Evolutionary conservation across 2,329 filamentous ascomycete genomes (phyloP).

Genomic region (Neonectria neomacrospora): DNA sequence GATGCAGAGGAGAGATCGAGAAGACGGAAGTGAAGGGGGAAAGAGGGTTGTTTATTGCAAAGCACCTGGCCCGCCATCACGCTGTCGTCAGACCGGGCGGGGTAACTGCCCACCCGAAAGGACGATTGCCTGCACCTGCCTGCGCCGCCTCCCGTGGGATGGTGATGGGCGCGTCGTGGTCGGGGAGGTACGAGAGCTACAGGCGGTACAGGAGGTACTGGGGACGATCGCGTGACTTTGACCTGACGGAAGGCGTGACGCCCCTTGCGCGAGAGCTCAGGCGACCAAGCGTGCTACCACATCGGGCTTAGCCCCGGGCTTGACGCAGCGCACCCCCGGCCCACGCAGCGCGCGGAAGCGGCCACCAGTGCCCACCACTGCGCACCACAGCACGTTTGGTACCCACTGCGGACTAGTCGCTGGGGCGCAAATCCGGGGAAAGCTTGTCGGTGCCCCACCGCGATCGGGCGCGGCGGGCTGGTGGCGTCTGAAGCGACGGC

Average conservation of each 20-base stretch:
- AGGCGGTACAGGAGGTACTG: slow-evolving; percentile 22
- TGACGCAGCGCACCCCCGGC: slow-evolving; percentile 15
- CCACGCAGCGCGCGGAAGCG: slow-evolving; percentile 21
- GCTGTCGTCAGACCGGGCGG: slow-evolving; percentile 58
- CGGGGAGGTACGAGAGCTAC: slow-evolving; percentile 17
- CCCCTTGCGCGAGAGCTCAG: slow-evolving; percentile 43
- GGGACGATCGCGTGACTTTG: slow-evolving; percentile 48
- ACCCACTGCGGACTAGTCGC: slow-evolving; percentile 34
- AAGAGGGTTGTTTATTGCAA: slow-evolving; percentile 48
- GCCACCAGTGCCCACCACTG: neutral
- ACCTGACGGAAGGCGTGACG: slow-evolving; percentile 46
- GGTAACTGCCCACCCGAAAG: slow-evolving; percentile 50
- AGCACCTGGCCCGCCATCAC: slow-evolving; percentile 38
- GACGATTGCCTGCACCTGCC: slow-evolving; percentile 29
- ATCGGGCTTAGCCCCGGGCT: slow-evolving; percentile 39
- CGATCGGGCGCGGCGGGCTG: slow-evolving; percentile 34
- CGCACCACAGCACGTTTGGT: slow-evolving; percentile 36
- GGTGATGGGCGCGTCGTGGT: slow-evolving; percentile 22
- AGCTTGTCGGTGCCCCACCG: slow-evolving; percentile 47
- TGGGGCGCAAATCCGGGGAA: slow-evolving; percentile 49
- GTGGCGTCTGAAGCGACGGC: slow-evolving; percentile 37
- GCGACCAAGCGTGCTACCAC: slow-evolving; percentile 39
- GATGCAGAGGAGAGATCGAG: slow-evolving; percentile 40
- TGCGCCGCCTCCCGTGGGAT: slow-evolving; percentile 33
- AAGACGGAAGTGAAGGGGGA: slow-evolving; percentile 37